Base-by-base conservation (phyloP, 75 land plant species). In the Pinus albicaulis region DNA sequence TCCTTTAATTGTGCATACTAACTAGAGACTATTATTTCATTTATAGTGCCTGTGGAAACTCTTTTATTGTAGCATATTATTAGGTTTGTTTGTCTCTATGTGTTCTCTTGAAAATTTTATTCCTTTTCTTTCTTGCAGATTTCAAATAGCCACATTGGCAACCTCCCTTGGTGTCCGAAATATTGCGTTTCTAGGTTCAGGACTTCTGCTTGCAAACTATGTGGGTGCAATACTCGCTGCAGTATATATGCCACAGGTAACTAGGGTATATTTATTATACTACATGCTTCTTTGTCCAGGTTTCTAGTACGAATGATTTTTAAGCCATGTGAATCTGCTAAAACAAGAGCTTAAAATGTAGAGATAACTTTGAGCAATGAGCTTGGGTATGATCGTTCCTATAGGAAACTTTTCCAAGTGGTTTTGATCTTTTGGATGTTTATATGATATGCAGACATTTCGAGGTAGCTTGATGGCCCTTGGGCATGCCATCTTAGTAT, bases 81-180 rank as follows among this genome's bases (percentile, higher is more conserved):
- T 48, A 48, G 12, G 10, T 48, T 12, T 48, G 53, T 48, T 48
- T 48, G 53, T 10, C 53, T 48, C 53, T 48, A 10, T 48, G 41
- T 4, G 53, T 48, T 48, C 53, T 10, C 53, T 48, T 48, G 53
- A 48, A 48, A 13, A 26, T 59, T 58, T 75, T 36, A 13, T 75
- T 2, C 76, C 44, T 75, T 57, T 59, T 60, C 3, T n/a, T 56
- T 52, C 28, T 64, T 56, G 26, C 78, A 94, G 97, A 80, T 94
- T 84, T 79, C 81, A 95, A 64, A 97, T 97, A 71, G 92, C 99
- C 31, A 97, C 99, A 2, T 89, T 97, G 38, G 99, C 99, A 78
- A 97, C 99, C 71, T 86, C 85, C 70, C 93, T 94, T 81, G 99
- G 99, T 52, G 95, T 97, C 57, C 85, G 91, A 63, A 97, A 92